A percentile compares a stretch with the other conserved stretches of the same genome.
phyloP scores from a whole-genome alignment of 805 yeast species.

The Candida fluviatilis region DNA sequence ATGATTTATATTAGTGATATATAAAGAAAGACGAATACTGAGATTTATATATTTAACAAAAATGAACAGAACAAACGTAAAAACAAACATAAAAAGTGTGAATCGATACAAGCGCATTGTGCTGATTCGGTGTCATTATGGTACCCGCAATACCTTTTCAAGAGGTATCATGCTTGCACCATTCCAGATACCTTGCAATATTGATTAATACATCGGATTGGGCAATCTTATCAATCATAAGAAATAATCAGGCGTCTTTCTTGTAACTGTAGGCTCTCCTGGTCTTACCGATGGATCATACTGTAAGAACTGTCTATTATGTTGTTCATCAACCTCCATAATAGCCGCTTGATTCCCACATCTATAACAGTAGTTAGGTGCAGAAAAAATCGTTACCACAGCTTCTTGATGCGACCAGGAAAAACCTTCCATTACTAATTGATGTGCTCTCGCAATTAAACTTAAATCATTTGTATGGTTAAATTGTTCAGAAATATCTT shows the following conservation, averaged over 20 bases:
- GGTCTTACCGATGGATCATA: slow-evolving; percentile 97
- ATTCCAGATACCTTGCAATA: background rate
- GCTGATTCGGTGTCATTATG: too few relatives aligned
- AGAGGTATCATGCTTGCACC: too few relatives aligned
- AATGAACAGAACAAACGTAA: background rate
- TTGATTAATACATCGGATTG: background rate
- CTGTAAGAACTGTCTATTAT: slow-evolving; percentile 86
- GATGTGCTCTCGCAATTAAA: slow-evolving; percentile 92
- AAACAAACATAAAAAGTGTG: background rate
- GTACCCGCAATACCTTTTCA: too few relatives aligned
- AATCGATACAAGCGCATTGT: background rate
- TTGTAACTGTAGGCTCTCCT: slow-evolving; percentile 95
- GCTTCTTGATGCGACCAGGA: slow-evolving; percentile 92
- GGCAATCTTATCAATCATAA: slow-evolving; percentile 42
- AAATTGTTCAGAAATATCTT: slow-evolving; percentile 89
- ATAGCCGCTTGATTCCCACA: slow-evolving; percentile 98
- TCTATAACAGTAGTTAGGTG: slow-evolving; percentile 95
- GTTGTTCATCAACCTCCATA: slow-evolving; percentile 95
- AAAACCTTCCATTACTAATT: slow-evolving; percentile 96
- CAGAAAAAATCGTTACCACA: slow-evolving; percentile 90
- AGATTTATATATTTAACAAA: slow-evolving; percentile 2
- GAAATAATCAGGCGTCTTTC: slow-evolving; percentile 97
- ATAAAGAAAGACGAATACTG: slow-evolving; percentile 1
- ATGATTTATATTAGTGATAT: background rate
- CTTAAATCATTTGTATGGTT: slow-evolving; percentile 85